Conservation (phyloP, 306 rosid species). For the Sophora flavescens region DNA sequence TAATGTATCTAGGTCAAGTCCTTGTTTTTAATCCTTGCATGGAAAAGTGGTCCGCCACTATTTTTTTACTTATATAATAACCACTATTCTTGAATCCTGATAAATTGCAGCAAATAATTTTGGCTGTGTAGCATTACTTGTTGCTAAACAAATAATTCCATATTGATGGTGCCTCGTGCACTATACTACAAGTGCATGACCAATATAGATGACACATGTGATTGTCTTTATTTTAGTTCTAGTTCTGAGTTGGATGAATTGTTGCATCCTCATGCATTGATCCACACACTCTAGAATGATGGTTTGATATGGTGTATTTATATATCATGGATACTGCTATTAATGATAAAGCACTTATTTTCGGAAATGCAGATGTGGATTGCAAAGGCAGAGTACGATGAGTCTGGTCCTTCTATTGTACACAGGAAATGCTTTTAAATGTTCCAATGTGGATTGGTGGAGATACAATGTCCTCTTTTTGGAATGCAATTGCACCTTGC, state of each 20-base stretch:
- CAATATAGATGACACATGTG: not conserved
- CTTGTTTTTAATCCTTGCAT: too few species aligned
- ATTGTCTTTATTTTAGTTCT: slow-evolving; percentile 13
- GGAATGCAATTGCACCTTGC: slow-evolving; percentile 49
- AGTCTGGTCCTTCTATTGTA: slow-evolving; percentile 93
- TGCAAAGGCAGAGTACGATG: slow-evolving; percentile 94
- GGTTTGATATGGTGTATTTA: not conserved
- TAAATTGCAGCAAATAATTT: too few species aligned
- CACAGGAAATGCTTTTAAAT: slow-evolving; percentile 93
- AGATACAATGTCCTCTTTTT: slow-evolving; percentile 37
- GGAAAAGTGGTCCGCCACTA: too few species aligned
- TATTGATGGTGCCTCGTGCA: not conserved
- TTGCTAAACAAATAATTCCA: too few species aligned
- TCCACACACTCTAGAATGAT: not conserved
- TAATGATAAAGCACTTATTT: slow-evolving; percentile 27
- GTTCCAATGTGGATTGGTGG: slow-evolving; percentile 37
- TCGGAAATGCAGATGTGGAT: slow-evolving; percentile 86
- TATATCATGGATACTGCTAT: not conserved
- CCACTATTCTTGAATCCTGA: too few species aligned
- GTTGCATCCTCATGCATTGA: not conserved
- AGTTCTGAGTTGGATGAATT: not conserved
- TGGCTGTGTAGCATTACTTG: too few species aligned
- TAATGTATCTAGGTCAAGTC: too few species aligned
- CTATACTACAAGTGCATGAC: slow-evolving; percentile 9
- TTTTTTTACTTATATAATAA: too few species aligned